Evolutionary conservation across 257 asterid species (phyloP), one percentile per base, ranked within the genome.

Genomic region (Fraxinus excelsior): DNA sequence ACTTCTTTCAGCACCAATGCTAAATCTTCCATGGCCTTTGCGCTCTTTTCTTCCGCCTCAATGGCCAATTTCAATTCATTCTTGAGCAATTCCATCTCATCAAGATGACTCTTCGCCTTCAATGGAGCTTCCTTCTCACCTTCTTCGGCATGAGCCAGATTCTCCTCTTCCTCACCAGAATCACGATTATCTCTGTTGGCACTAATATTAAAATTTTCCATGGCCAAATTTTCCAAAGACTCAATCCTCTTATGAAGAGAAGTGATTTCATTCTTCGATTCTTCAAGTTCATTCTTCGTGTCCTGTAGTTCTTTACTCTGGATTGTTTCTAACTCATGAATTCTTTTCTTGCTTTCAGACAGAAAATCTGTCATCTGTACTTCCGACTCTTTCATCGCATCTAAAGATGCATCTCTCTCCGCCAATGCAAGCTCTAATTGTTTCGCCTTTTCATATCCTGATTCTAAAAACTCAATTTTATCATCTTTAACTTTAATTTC

Each of bases 21-120:
- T 58, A 96, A 69, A 64, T 93, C 99, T 58, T 93, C 98, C 96
- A 96, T 88, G 0, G 99, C 99, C 71, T 88, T 84, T 19, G 81
- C 62, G 84, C 89, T 91, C 74, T 87, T 88, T 60, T 91, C 94
- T 80, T 95, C 99, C 0, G 92, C 97, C 71, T 81, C 86, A 0
- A 79, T 76, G 0, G 99, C 96, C 37, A 83, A 25, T 29, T 80
- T 88, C 65, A 85, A 73, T 56, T 96, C 98, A 32, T 76, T 87
- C 72, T 79, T 88, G 0, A 91, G 80, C 64, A 73, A 34, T 2
- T 60, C 80, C 21, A 88, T 67, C 82, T 95, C 94, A 5, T 80
- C 81, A 0, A 7, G 70, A 3, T 83, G 26, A 13, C 21, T 69
- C 16, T 44, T 70, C 0, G 76, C 83, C 58, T 74, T 78, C 64